Evolutionary conservation across 768 basidiomycete genomes (phyloP), one percentile per base, ranked within the genome.

Genomic region (Suillus plorans): DNA sequence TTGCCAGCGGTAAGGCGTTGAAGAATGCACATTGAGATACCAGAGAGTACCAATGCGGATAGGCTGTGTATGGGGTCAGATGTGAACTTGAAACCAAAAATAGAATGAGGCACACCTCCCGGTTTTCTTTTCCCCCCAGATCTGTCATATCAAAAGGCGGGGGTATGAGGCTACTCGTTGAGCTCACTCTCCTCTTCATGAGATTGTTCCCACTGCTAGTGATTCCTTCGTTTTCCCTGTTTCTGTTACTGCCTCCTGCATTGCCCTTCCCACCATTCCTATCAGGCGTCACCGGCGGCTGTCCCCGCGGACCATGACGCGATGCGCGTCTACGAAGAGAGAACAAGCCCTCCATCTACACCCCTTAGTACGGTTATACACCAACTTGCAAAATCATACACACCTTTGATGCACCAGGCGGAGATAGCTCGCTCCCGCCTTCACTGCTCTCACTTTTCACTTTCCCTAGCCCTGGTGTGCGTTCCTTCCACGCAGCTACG

Each of bases 21-120:
- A 73, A 0, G 90, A 89, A 71, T 97, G 95, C 0, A 97, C 95
- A 63, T 97, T 97, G 62, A 97, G 85, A 72, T 95, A 97, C 90
- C 93, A 97, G 1, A 97, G 78, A 16, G 88, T 80, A 16, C 95
- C 95, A 47, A 93, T 90, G 64, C 92, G 89, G 14, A 93, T 80
- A 5, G 95, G 94, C 95, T 97, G 71, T n/a, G 28, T 60, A 52
- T 37, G 34, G n/a, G 28, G 25, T 77, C 39, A 73, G 69, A 39
- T 37, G 18, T 47, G 16, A 45, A 45, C 8, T 50, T 1, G 20
- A 66, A 28, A 6, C 61, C 58, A 59, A 4, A 6, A 45, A 5
- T 1, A 20, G 12, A 50, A 13, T 2, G 7, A 28, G 64, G 69
- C 81, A 69, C 64, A 85, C 84, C 74, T 85, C 84, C 58, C 79